A percentile compares a stretch with the other conserved stretches of the same genome.
Evolutionary conservation across 2,329 filamentous ascomycete species (phyloP).

Genomic region (Sordariomycetes sp.): DNA sequence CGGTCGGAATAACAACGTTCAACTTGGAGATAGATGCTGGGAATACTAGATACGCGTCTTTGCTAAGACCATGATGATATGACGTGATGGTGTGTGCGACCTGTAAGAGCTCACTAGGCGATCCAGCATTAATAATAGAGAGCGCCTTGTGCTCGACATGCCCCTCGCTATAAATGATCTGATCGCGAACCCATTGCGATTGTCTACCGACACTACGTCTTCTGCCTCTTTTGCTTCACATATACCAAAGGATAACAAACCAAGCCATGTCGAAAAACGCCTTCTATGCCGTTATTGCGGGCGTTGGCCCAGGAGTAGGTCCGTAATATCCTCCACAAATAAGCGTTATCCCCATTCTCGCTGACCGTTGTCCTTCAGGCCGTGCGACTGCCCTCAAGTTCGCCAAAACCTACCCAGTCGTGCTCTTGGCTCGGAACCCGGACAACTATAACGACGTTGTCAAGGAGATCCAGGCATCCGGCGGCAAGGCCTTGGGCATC

Average conservation of each 20-base stretch:
- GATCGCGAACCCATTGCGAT: too few species aligned
- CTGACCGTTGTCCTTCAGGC: slow-evolving; percentile 15
- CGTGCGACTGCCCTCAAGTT: slow-evolving; percentile 41
- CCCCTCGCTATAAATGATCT: too few species aligned
- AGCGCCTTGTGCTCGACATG: too few species aligned
- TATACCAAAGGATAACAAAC: neutral
- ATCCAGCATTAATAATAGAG: too few species aligned
- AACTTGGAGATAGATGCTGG: too few species aligned
- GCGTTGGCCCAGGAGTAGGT: slow-evolving; percentile 58
- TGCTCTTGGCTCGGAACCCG: slow-evolving; percentile 57
- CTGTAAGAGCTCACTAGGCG: too few species aligned
- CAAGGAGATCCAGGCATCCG: slow-evolving; percentile 50
- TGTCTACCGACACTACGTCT: too few species aligned
- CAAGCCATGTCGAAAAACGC: slow-evolving; percentile 16
- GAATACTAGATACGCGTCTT: too few species aligned
- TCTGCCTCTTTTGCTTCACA: too few species aligned
- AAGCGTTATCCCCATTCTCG: neutral
- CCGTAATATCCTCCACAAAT: slow-evolving; percentile 1
- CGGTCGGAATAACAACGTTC: too few species aligned
- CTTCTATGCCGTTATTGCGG: slow-evolving; percentile 55
- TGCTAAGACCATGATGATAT: too few species aligned
- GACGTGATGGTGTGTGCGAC: too few species aligned
- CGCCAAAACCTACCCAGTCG: slow-evolving; percentile 54
- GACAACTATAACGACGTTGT: slow-evolving; percentile 54
- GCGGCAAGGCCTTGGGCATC: slow-evolving; percentile 60